Evolutionary conservation across 2,329 filamentous ascomycete genomes (phyloP).

Genomic region (Penicillium sp.): DNA sequence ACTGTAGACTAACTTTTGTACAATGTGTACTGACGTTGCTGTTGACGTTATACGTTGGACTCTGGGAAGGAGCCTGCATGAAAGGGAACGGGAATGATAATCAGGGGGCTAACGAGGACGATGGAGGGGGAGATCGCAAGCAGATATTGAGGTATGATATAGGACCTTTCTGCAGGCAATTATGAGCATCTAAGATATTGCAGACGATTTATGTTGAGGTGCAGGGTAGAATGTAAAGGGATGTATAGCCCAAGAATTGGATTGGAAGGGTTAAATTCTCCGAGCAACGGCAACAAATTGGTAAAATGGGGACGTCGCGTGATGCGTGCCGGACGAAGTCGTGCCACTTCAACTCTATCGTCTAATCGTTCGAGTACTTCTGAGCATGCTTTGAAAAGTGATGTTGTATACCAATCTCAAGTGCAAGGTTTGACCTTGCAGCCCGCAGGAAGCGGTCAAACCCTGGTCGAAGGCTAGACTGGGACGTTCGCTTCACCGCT

Average conservation of each 20-base stretch:
- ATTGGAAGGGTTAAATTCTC: not conserved
- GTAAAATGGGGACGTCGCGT: constrained; percentile 5
- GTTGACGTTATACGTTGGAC: not conserved
- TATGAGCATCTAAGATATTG: not conserved
- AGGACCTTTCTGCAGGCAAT: too few relatives aligned
- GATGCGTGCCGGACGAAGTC: constrained; percentile 11
- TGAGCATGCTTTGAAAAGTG: constrained; percentile 5
- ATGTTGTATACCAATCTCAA: constrained; percentile 11
- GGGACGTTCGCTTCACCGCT: constrained; percentile 22
- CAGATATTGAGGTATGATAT: constrained; percentile 7
- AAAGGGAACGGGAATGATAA: constrained; percentile 1
- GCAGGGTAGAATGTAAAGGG: not conserved
- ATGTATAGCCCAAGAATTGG: not conserved
- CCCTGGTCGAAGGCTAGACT: constrained; percentile 15
- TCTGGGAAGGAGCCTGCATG: constrained; percentile 6
- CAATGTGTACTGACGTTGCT: not conserved
- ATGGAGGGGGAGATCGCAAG: constrained; percentile 20
- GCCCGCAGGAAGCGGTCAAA: constrained; percentile 32
- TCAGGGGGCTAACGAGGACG: constrained; percentile 5
- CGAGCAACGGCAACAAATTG: not conserved
- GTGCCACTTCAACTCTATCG: constrained; percentile 12
- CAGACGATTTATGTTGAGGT: not conserved
- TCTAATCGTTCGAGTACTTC: constrained; percentile 2
- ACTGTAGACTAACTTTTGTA: not conserved
- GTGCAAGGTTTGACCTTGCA: constrained; percentile 31